A percentile compares a stretch with the other conserved stretches of the same genome.
These are phyloP conservation scores for Leucocoprinus birnbaumii DNA, from an alignment of 768 basidiomycete species.

Conservation along the genomic window DNA sequence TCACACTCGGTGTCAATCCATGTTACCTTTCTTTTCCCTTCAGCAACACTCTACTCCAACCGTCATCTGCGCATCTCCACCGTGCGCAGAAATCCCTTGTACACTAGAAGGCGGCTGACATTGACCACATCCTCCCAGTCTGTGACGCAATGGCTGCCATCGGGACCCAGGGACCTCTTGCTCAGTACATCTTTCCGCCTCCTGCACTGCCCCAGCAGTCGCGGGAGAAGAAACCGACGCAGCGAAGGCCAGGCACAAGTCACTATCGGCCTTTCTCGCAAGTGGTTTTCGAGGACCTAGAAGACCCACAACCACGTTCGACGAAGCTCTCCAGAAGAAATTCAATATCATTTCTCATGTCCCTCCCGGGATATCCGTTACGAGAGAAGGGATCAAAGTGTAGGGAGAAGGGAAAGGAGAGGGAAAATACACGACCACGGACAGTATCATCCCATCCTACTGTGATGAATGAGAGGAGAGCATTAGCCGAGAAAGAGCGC, in stretches of 20 bases:
- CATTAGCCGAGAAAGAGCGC: constrained; percentile 11
- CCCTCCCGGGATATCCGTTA: not conserved
- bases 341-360: constrained; percentile 2
- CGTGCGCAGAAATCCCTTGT: not conserved
- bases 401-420: constrained; percentile 22
- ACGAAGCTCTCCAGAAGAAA: not conserved
- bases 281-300: constrained; percentile 21
- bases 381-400: constrained; percentile 33
- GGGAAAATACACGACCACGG: constrained; percentile 20
- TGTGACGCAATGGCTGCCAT: constrained; percentile 12
- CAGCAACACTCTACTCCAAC: constrained; percentile 1
- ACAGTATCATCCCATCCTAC: constrained; percentile 11
- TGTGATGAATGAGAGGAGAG: constrained; percentile 17
- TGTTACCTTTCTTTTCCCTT: not conserved
- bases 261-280: constrained; percentile 42
- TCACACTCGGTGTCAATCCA: constrained; percentile 9
- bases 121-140: constrained; percentile 1
- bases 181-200: not conserved
- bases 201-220: constrained; percentile 6
- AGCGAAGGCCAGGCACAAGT: constrained; percentile 14
- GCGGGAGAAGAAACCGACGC: constrained; percentile 12
- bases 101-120: not conserved
- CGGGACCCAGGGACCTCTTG: constrained; percentile 6
- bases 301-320: not conserved
- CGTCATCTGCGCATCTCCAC: not conserved